Conservation (phyloP, 495 filamentous ascomycete species). For the Ramalina peruviana region DNA sequence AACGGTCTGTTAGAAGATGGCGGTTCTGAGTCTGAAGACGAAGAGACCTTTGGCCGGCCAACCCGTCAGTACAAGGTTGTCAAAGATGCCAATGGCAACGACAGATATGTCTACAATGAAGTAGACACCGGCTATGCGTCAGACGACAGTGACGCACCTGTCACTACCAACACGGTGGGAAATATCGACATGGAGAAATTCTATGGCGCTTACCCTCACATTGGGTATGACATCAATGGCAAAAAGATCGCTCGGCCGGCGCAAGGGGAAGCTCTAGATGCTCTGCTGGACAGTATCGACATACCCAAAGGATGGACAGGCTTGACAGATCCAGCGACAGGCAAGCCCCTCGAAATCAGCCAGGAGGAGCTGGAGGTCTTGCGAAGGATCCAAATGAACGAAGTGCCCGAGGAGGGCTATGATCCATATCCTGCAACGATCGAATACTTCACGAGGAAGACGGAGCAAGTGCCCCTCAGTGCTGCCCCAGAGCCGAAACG, state of each 20-base stretch:
- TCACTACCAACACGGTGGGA: conserved; percentile 78
- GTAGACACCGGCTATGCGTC: conserved; percentile 94
- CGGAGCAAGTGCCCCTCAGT: conserved; percentile 88
- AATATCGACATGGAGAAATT: conserved; percentile 75
- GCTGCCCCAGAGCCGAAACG: conserved; percentile 91
- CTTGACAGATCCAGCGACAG: conserved; percentile 81
- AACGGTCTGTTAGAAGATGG: neutral
- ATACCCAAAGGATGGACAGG: conserved; percentile 98
- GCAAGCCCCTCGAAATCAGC: conserved; percentile 77
- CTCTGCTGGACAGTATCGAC: conserved; percentile 88
- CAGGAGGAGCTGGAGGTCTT: conserved; percentile 81
- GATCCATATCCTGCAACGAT: conserved; percentile 86
- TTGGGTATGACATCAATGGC: conserved; percentile 97
- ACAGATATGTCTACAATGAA: conserved; percentile 67
- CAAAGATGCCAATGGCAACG: conserved; percentile 59
- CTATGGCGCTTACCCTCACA: conserved; percentile 95
- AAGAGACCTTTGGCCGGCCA: conserved; percentile 17
- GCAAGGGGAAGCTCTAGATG: conserved; percentile 86
- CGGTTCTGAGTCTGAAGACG: conserved; percentile 13
- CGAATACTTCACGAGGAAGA: conserved; percentile 81
- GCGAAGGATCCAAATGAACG: conserved; percentile 79
- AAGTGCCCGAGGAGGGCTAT: conserved; percentile 73
- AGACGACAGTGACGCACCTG: conserved; percentile 76
- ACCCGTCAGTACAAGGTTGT: conserved; percentile 31
- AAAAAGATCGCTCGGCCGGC: conserved; percentile 94